Evolutionary conservation across 192 early-diverging fungal genomes (phyloP), one percentile per base, ranked within the genome.

Genomic region (Pilaira anomala): DNA sequence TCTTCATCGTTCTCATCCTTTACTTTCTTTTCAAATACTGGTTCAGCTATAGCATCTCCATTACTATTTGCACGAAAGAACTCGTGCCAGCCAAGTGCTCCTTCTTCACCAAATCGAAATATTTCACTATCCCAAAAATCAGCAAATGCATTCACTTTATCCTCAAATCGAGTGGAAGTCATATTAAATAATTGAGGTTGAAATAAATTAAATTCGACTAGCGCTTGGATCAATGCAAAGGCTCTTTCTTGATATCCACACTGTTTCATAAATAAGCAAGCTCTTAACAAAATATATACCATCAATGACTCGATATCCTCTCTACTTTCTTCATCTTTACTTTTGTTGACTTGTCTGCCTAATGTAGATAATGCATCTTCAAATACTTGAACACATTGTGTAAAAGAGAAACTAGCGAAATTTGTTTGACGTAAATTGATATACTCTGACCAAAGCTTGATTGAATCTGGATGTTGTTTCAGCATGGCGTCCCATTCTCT

Each of bases 41-140:
- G 8, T 28, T 42, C 24, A 18, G n/a, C 39, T 54, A 9, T 16
- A 13, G 21, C 39, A 12, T 48, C 33, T 9, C 69, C 76, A 16
- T 65, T 65, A 39, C 78, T 69, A 30, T 74, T 75, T 14, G 68
- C 55, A 25, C 54, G 36, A 19, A 60, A 62, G 45, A 29, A 66
- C 25, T 62, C 65, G 33, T 59, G 36, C 82, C 82, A 84, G 18
- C 82, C 82, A 40, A 70, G 72, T 0, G 82, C 82, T 40, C 75
- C 76, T 50, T 76, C 67, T 55, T 85, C 83, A 6, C 80, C 83
- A 63, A 85, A 80, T 3, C 83, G 67, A 30, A 76, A 73, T 14
- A 75, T 60, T 58, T 85, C 83, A 25, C 71, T 73, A 29, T 83
- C 80, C 83, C 83, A 85, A 48, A 77, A 85, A 4, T 75, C 62